Base-by-base conservation (phyloP, 768 basidiomycete genomes). In the Tremella fuciformis region DNA sequence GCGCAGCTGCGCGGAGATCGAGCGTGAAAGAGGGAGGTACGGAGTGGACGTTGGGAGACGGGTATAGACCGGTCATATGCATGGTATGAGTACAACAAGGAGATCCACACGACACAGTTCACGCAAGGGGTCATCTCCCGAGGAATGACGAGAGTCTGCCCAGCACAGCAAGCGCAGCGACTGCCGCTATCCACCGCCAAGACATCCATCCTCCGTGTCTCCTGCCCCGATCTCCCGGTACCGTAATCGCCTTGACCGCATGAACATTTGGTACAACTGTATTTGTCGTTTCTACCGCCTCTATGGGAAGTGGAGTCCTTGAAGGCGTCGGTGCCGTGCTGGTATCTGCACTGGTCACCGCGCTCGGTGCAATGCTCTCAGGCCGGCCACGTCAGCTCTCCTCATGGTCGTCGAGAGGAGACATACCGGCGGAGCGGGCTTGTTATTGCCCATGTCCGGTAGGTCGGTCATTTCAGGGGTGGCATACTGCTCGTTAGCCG, bases 381-480 rank as follows among this genome's bases (percentile, higher is more conserved):
- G 59, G 57, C 24, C 22, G 22, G 37, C 50, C 50, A 56, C 26
- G 55, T 34, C 38, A 52, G 26, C 25, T 24, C 37, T 42, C 16
- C 11, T 11, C 22, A 6, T 18, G 62, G 21, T 64, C 18, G 55
- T 63, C 42, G 22, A 63, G 40, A 13, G 61, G 53, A 25, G 46
- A 38, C 64, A 46, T 38, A 62, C 61, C 61, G 63, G 57, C 56
- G 70, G 61, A 47, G 73, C 71, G 52, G 77, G 22, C 16, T 55
- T 41, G 22, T 68, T 16, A 38, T 58, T 68, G 49, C 87, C 91
- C 94, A 98, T 98, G 78, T 96, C 96, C 0, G 94, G 94, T 25
- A 93, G 77, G 70, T 92, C 86, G 46, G 81, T 84, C 70, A 84
- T 81, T 16, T 79, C 78, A 11, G 84, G 81, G 26, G 81, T 80